Evolutionary conservation across 1,139 yeast species (phyloP), one percentile per base, ranked within the genome.

Genomic region (Petasospora fabianii): DNA sequence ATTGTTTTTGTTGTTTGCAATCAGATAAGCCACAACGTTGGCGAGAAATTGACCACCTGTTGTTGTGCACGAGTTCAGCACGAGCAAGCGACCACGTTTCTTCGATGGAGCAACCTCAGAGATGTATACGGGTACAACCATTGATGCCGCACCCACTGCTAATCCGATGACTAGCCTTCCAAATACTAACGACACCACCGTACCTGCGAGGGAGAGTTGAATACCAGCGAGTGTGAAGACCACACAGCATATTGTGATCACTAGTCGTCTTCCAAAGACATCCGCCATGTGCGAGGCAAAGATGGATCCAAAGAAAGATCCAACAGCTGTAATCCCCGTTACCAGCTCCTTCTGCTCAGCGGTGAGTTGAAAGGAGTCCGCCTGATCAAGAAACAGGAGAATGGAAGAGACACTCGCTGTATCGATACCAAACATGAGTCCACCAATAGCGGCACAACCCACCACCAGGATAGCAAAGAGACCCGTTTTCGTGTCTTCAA

Each of bases 41-140:
- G 75, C 71, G 10, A 68, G 34, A 4, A 69, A 54, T 46, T 71
- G 75, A 2, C 75, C 75, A 1, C 68, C 69, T 1, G 75, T 70
- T 10, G 71, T 67, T 0, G 71, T 63, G 10, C 69, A 42, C 0
- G 72, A 58, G 46, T 70, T 68, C 29, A 69, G 42, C 0, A 72
- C 61, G 32, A 69, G 49, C 18, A 69, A 50, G 1, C 59, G 50
- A 1, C 73, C 73, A 40, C 73, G 59, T 22, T 58, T 54, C 27
- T 49, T 53, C 2, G 71, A 55, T 1, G 74, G 73, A 2, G 73
- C 58, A 6, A 68, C 54, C 43, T 69, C 74, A 24, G 69, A 64
- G 16, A 68, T 55, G 46, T 65, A 69, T 5, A 68, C 61, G 0
- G 73, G 73, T 2, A 66, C 66, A 29, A 65, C 57, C 51, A 69